Base-by-base conservation (phyloP, 2,329 filamentous ascomycete genomes). In the Calonectria montana region DNA sequence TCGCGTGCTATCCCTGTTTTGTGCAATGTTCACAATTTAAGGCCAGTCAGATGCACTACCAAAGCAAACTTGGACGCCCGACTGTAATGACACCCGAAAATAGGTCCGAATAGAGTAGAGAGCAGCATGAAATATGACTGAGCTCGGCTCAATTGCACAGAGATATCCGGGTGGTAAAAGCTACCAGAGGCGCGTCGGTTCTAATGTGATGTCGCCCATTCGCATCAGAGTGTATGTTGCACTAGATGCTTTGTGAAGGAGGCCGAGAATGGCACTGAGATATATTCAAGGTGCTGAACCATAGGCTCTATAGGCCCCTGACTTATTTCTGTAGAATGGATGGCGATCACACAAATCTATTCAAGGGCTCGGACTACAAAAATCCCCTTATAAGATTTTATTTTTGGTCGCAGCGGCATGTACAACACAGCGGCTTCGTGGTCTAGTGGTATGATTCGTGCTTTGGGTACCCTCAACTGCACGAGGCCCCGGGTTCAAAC, bases 381-480 rank as follows among this genome's bases (percentile, higher is more conserved):
- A 4, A 5, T 6, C 4, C 10, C 41, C 18, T 21, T 47, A 47
- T 47, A 13, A 47, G 9, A 3, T 47, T 2, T 12, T 8, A 23
- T 47, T 13, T 12, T 47, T 10, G n/a, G 31, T 35, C 5, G 43
- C 8, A 23, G 21, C 43, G 21, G 43, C 21, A 47, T 35, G 39
- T 10, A 21, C 10, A 39, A 59, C 31, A 59, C 53, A 25, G 31
- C 53, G 62, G 62, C 62, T 65, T 65, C 62, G 45, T 65, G 62
- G 62, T 65, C 62, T 65, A 65, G 62, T 65, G 43, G 62, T 65
- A 65, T 65, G 62, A 65, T 65, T 65, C 45, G 62, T 65, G 62
- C 43, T 65, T 65, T 65, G 62, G 62, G 62, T 13, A 13, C 29
- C 18, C 55, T 65, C 45, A 37, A 39, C 18, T 65, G 43, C 45